Evolutionary conservation across 495 filamentous ascomycete species (phyloP).

Genomic region (Podospora australis): DNA sequence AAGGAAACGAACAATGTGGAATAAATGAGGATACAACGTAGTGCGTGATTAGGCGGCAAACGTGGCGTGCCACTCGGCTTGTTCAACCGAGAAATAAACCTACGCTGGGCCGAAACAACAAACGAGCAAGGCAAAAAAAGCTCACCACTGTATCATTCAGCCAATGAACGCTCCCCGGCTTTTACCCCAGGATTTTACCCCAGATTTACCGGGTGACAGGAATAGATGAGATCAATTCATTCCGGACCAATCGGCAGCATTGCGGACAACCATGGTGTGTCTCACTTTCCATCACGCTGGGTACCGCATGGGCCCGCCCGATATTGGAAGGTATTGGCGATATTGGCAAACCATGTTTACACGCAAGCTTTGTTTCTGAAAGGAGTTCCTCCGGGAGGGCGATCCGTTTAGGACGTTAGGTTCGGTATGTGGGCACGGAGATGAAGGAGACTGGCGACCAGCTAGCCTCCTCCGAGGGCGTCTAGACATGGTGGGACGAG

Average conservation of each 20-base stretch:
- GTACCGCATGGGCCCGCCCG: too few relatives aligned
- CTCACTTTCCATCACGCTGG: neutral
- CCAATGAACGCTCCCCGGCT: too few relatives aligned
- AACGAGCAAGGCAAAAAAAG: too few relatives aligned
- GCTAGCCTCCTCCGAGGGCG: neutral
- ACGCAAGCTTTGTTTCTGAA: constrained; percentile 8
- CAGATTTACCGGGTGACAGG: constrained; percentile 22
- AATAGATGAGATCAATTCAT: constrained; percentile 13
- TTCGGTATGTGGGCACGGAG: neutral
- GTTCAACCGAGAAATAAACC: too few relatives aligned
- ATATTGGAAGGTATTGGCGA: too few relatives aligned
- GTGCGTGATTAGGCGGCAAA: too few relatives aligned
- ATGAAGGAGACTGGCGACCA: neutral
- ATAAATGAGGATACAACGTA: too few relatives aligned
- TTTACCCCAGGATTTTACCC: constrained; percentile 18
- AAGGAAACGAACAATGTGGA: too few relatives aligned
- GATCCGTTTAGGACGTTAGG: neutral
- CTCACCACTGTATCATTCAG: too few relatives aligned
- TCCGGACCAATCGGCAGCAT: constrained; percentile 30
- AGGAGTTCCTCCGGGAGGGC: neutral
- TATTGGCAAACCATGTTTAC: neutral
- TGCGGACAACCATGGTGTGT: constrained; percentile 5
- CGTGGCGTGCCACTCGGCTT: too few relatives aligned
- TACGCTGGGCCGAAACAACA: too few relatives aligned
- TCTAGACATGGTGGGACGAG: neutral